Percentiles rank a stretch among this genome's conserved stretches.
Evolutionary conservation across 768 basidiomycete genomes (phyloP).

Genomic region (Pulveroboletus sp.): DNA sequence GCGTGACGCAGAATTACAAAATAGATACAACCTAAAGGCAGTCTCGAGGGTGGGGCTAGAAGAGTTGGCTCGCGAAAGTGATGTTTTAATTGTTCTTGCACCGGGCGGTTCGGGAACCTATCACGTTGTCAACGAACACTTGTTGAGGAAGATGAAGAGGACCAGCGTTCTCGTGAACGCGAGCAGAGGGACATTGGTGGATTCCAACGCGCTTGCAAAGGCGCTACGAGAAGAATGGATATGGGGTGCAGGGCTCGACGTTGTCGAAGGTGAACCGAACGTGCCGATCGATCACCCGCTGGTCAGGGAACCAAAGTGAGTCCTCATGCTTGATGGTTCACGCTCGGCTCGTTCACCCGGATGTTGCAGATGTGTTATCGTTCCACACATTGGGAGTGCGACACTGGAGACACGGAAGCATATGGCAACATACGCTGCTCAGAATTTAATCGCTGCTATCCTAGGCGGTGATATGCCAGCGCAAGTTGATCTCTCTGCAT

Average conservation of each 20-base stretch:
- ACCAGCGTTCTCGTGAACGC: constrained; percentile 82
- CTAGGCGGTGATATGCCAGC: constrained; percentile 60
- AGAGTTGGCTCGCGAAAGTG: constrained; percentile 70
- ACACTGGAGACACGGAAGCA: constrained; percentile 77
- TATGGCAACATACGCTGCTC: constrained; percentile 75
- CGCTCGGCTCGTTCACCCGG: background rate
- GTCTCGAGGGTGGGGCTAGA: constrained; percentile 59
- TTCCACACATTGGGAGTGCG: constrained; percentile 92
- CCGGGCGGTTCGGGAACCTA: constrained; percentile 68
- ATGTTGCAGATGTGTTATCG: constrained; percentile 57
- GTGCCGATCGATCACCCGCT: constrained; percentile 72
- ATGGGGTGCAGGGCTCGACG: constrained; percentile 91
- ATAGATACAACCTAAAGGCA: constrained; percentile 29
- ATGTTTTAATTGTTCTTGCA: constrained; percentile 80
- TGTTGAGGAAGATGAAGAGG: constrained; percentile 82
- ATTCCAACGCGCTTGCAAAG: constrained; percentile 80
- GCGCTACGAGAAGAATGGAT: constrained; percentile 77
- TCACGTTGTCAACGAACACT: constrained; percentile 65
- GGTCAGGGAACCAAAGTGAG: constrained; percentile 68
- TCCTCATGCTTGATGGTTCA: constrained; percentile 2
- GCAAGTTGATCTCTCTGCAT: constrained; percentile 35
- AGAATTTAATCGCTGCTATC: constrained; percentile 45
- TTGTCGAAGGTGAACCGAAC: constrained; percentile 88
- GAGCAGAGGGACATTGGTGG: constrained; percentile 80
- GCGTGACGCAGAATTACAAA: constrained; percentile 37